Evolutionary conservation across 2,329 filamentous ascomycete genomes (phyloP).

Genomic region (Alternaria metachromatica): DNA sequence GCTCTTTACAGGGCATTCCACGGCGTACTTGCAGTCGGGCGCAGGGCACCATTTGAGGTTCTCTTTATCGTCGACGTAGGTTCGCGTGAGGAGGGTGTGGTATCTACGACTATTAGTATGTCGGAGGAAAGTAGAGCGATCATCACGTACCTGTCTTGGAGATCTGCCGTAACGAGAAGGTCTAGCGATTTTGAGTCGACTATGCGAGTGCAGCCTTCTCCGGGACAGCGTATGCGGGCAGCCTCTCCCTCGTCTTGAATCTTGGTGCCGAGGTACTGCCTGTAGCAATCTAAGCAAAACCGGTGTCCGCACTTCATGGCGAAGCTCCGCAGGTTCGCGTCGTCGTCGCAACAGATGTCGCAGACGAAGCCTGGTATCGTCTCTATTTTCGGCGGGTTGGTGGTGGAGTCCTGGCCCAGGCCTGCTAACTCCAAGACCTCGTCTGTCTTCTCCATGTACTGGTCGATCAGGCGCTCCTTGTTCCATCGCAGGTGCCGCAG

Average conservation of each 20-base stretch:
- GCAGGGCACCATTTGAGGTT: constrained; percentile 97
- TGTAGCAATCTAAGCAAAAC: constrained; percentile 91
- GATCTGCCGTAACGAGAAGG: constrained; percentile 68
- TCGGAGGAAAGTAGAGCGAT: background rate
- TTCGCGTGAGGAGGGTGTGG: constrained; percentile 83
- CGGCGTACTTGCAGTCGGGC: constrained; percentile 92
- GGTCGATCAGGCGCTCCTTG: constrained; percentile 90
- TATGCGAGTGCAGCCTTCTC: constrained; percentile 84
- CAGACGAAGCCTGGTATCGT: constrained; percentile 79
- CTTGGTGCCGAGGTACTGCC: constrained; percentile 89
- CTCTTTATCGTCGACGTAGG: constrained; percentile 96
- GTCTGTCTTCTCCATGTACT: constrained; percentile 90
- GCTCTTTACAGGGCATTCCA: constrained; percentile 87
- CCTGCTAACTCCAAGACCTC: constrained; percentile 85
- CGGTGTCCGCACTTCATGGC: constrained; percentile 94
- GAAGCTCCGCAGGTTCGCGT: constrained; percentile 77
- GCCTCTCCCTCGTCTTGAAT: constrained; percentile 96
- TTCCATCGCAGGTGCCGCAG: constrained; percentile 93
- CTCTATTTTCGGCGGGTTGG: constrained; percentile 69
- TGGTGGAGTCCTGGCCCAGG: constrained; percentile 62
- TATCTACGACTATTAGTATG: constrained; percentile 64
- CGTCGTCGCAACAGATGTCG: constrained; percentile 96
- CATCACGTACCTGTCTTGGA: constrained; percentile 60
- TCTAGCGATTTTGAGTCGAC: constrained; percentile 89
- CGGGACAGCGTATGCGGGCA: constrained; percentile 90